Base-by-base conservation (phyloP, 345 rosid genomes). In the Orychophragmus violaceus region DNA sequence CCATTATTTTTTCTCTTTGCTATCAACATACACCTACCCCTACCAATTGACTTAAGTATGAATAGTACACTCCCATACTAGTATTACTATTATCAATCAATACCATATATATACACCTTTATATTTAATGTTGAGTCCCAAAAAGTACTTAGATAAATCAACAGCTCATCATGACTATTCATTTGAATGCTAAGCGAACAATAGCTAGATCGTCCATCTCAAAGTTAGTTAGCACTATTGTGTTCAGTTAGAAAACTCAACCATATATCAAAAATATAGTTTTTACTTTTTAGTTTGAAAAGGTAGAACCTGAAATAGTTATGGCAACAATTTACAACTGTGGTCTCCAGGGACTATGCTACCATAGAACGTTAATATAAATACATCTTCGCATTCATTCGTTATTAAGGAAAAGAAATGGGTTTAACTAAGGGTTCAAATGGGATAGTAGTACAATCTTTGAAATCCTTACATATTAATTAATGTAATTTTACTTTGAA, bases 81-180 rank as follows among this genome's bases (percentile, higher is more conserved):
- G 44, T 60, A 18, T 32, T 52, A 52, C 54, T 41, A 16, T 52
- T 70, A n/a, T n/a, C n/a, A n/a, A 17, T 33, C 33, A 8, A 18
- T 17, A 55, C 39, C 39, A 64, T 64, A 36, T 2, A n/a, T n/a
- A n/a, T n/a, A n/a, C n/a, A n/a, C n/a, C n/a, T n/a, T 33, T 1
- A 28, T 49, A 22, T 36, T 65, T 27, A 12, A 33, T 22, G 27
- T 19, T 48, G 52, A 23, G 48, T 36, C 19, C 55, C 37, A 3
- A 22, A 46, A 57, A 23, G 41, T 59, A 10, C 18, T 45, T 46
- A 50, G 24, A 28, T 42, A 33, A 35, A 42, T 24, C 46, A 16
- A 71, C 39, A 54, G 63, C 18, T 44, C 75, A 67, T 62, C 44
- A 68, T 17, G 18, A 44, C 68, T 62, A 62, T 54, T 23, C 39